Conservation (phyloP, 2,329 filamentous ascomycete genomes). For the Cordyceps militaris region DNA sequence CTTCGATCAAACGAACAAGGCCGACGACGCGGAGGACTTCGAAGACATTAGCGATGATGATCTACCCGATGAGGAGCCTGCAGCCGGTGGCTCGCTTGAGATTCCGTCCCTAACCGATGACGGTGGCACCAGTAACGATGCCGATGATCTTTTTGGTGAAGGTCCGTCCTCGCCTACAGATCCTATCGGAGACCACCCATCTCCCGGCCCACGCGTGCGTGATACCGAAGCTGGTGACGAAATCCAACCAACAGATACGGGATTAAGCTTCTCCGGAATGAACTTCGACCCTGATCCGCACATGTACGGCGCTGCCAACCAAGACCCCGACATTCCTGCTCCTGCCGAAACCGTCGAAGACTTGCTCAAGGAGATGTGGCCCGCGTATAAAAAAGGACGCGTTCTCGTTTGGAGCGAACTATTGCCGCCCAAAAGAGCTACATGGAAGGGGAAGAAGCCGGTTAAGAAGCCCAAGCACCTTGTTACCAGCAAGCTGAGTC, state of each 20-base stretch:
- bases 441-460: slow-evolving; percentile 72
- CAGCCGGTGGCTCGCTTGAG: slow-evolving; percentile 36
- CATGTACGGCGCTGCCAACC: slow-evolving; percentile 39
- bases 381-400: slow-evolving; percentile 68
- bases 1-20: slow-evolving; percentile 68
- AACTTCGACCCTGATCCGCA: slow-evolving; percentile 43
- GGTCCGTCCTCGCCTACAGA: slow-evolving; percentile 44
- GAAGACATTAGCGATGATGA: slow-evolving; percentile 91
- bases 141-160: slow-evolving; percentile 65
- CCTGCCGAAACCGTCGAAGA: slow-evolving; percentile 68
- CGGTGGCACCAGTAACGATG: slow-evolving; percentile 51
- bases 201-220: slow-evolving; percentile 37
- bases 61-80: slow-evolving; percentile 65
- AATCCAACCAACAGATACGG: slow-evolving; percentile 25
- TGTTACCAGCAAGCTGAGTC: slow-evolving; percentile 76
- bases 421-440: slow-evolving; percentile 71
- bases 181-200: slow-evolving; percentile 34
- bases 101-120: slow-evolving; percentile 53
- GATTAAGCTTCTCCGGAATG: slow-evolving; percentile 33
- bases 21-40: slow-evolving; percentile 84
- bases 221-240: slow-evolving; percentile 32
- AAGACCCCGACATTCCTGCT: slow-evolving; percentile 58
- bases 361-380: slow-evolving; percentile 71
- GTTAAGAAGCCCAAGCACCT: slow-evolving; percentile 73
- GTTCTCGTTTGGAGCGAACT: slow-evolving; percentile 75